Evolutionary conservation across 2,329 filamentous ascomycete species (phyloP), one percentile per base, ranked within the genome.

Genomic region (Aotearoamyces nothofagi): DNA sequence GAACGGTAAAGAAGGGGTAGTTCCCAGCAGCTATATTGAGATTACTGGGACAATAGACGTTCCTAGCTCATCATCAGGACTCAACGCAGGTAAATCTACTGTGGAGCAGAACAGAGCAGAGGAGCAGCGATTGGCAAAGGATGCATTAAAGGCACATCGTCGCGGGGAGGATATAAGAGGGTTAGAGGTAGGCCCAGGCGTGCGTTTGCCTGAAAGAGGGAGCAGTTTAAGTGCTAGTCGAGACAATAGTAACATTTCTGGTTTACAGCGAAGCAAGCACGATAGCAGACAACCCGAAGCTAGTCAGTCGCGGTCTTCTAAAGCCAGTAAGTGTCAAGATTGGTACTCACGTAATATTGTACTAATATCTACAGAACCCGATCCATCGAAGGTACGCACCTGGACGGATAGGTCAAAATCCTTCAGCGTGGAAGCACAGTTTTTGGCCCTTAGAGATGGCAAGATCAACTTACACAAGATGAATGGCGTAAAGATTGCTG

Each of bases 381-480:
- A 98, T 53, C 53, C 73, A 9, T 60, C 69, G 29, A 92, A 90
- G 56, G 71, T 92, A 17, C 75, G 90, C 39, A 84, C 77, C 3
- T 98, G 90, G 90, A 93, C 84, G 17, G 90, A 98, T 54, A 73
- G 90, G 41, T 83, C 83, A 19, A 90, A 87, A 44, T 87, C 86
- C 1, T 98, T 98, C 57, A 96, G 83, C 43, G 90, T 98, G 31
- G 90, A 96, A 41, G 90, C 90, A 10, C 83, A 98, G 50, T 98
- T 96, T 47, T 71, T 98, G 29, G 87, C 84, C 15, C 66, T 96
- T 29, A 83, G 83, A 51, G 90, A 96, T 49, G 83, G 86, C 38
- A 96, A 96, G 55, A 92, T 98, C 40, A 92, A 98, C 54, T 63
- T 98, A 13, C 90, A 98, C 61, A 98, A 98, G 59, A 68, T 83